Evolutionary conservation across 129 eudicot genomes (phyloP).

Genomic region (Ambrosia trifida): DNA sequence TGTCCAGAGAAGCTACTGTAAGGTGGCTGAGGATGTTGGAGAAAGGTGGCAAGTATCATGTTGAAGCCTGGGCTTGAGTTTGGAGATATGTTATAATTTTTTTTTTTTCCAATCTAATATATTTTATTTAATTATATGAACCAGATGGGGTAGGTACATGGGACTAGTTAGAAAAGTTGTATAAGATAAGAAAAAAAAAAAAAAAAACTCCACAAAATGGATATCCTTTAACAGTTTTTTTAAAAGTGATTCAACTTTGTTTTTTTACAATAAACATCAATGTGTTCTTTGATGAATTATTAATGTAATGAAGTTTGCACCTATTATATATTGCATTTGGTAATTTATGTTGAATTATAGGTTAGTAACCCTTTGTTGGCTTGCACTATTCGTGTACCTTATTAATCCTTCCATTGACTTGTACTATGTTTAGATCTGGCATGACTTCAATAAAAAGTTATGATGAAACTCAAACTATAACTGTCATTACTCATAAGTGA

Average conservation of each 20-base stretch:
- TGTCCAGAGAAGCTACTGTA: conserved; percentile 61
- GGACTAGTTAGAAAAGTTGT: neutral
- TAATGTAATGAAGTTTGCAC: too few relatives aligned
- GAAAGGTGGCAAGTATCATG: conserved; percentile 92
- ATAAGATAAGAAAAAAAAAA: neutral
- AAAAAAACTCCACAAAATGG: neutral
- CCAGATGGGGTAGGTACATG: neutral
- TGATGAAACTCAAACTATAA: too few relatives aligned
- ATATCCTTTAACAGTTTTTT: neutral
- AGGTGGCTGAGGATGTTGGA: conserved; percentile 85
- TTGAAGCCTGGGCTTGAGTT: conserved; percentile 84
- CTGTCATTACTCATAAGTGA: too few relatives aligned
- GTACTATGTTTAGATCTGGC: too few relatives aligned
- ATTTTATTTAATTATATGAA: conserved; percentile 1
- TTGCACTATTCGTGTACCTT: too few relatives aligned
- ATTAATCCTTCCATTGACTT: too few relatives aligned
- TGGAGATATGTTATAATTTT: neutral
- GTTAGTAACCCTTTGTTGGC: too few relatives aligned
- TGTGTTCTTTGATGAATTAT: too few relatives aligned
- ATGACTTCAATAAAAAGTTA: too few relatives aligned
- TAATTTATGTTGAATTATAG: too few relatives aligned
- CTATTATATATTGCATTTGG: neutral
- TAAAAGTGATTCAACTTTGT: too few relatives aligned
- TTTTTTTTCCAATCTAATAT: neutral
- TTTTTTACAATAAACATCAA: too few relatives aligned